Evolutionary conservation across 2,329 filamentous ascomycete genomes (phyloP), one percentile per base, ranked within the genome.

Genomic region (Alternaria gaisen): DNA sequence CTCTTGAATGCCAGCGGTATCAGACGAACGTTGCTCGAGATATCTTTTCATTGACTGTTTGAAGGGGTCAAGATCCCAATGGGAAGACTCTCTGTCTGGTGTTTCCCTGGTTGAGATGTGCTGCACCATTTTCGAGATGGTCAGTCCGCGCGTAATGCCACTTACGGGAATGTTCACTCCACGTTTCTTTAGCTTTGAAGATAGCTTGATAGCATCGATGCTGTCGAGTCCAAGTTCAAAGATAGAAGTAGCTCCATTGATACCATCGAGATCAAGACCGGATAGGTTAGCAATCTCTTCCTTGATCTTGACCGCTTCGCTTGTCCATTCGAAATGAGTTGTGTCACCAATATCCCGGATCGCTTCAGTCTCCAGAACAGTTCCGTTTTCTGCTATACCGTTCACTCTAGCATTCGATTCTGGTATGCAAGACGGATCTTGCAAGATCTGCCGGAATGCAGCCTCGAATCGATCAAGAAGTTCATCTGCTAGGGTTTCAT

Each of bases 221-320:
- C 94, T 97, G 80, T 97, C 94, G 7, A 97, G 84, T 0, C 94
- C 94, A 32, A 97, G 84, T 68, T 94, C 89, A 40, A 96, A 89
- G 11, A 97, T 87, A 0, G 90, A 90, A 0, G 87, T 87, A 7
- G 82, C 78, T 53, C 86, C 85, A 2, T 80, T 75, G 38, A 97
- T 80, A 0, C 83, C 78, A 2, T 82, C 74, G 3, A 78, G 73
- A 0, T 85, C 73, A 0, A 89, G 72, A 0, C 83, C 84, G 1
- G 89, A 86, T 5, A 97, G 80, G 0, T 73, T 70, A 1, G 90
- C 86, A 43, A 97, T 84, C 68, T 91, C 88, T 4, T 82, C 76
- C 26, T 87, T 85, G 7, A 97, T 80, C 0, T 65, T 66, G 2
- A 69, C 69, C 0, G 90, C 86, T 16, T 84, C 72, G 2, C 79